These are phyloP conservation scores for Akanthomyces uredinophilus DNA, from an alignment of 2,329 filamentous ascomycete species.

Conservation along the genomic window DNA sequence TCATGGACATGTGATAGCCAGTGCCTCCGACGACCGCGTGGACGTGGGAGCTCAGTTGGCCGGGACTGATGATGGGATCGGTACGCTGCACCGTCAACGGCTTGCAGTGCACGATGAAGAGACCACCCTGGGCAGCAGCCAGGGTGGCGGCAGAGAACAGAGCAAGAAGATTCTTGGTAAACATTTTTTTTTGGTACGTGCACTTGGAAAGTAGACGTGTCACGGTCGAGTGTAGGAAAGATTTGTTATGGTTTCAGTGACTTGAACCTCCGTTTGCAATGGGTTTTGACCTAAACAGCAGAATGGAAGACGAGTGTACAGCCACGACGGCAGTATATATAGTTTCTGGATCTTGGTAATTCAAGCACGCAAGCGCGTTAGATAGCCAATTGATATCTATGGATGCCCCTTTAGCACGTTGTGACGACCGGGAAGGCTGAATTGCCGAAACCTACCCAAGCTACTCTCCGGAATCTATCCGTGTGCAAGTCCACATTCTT, in stretches of 20 bases:
- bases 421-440: neutral
- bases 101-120: conserved; percentile 25
- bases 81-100: conserved; percentile 37
- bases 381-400: neutral
- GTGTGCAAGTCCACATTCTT: neutral
- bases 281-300: neutral
- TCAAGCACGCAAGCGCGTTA: neutral
- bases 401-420: neutral
- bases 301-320: neutral
- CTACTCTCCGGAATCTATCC: neutral
- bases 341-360: neutral
- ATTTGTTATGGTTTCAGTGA: neutral
- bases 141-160: neutral
- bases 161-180: neutral
- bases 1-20: conserved; percentile 51
- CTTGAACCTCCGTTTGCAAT: conserved; percentile 1
- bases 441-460: neutral
- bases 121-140: conserved; percentile 4
- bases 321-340: neutral
- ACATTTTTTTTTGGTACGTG: neutral
- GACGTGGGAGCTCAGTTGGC: conserved; percentile 47
- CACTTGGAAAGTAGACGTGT: no score
- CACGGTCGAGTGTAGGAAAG: neutral
- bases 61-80: conserved; percentile 56
- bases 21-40: conserved; percentile 60